These are phyloP conservation scores for Eleusine coracana DNA, from an alignment of 176 grass and related monocot genomes.

Conservation along the genomic window DNA sequence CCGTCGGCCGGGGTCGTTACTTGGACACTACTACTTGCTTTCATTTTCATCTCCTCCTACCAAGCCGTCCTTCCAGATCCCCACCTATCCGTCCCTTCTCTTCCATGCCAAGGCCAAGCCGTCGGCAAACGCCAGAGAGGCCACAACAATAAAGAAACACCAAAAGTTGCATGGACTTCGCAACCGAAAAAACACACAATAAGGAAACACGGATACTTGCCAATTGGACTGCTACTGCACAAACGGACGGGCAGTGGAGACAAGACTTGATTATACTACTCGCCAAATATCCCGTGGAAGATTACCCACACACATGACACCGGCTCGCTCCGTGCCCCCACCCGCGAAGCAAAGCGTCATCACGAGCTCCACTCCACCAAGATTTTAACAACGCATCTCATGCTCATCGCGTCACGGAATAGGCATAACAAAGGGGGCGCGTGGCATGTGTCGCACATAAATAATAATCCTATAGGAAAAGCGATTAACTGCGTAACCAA, in stretches of 20 bases:
- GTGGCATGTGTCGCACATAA: neutral
- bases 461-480: neutral
- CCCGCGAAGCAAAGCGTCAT: neutral
- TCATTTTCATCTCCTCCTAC: neutral
- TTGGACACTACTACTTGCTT: slow-evolving; percentile 31
- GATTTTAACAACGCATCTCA: slow-evolving; percentile 16
- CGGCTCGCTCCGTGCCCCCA: too few relatives aligned
- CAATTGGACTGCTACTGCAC: neutral
- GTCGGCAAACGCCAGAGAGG: neutral
- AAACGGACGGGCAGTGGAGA: neutral
- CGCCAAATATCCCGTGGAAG: slow-evolving; percentile 23
- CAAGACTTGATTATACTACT: slow-evolving; percentile 7
- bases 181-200: neutral
- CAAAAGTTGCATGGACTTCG: neutral
- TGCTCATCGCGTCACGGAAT: slow-evolving; percentile 12
- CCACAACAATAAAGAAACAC: neutral
- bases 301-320: neutral
- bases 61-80: neutral
- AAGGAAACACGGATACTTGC: neutral
- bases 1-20: neutral
- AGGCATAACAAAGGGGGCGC: neutral
- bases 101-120: slow-evolving; percentile 38
- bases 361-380: neutral
- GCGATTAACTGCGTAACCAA: neutral
- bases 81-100: slow-evolving; percentile 26